These are phyloP conservation scores for Thielaviopsis populi DNA, from an alignment of 2,329 filamentous ascomycete species.

Conservation along the genomic window DNA sequence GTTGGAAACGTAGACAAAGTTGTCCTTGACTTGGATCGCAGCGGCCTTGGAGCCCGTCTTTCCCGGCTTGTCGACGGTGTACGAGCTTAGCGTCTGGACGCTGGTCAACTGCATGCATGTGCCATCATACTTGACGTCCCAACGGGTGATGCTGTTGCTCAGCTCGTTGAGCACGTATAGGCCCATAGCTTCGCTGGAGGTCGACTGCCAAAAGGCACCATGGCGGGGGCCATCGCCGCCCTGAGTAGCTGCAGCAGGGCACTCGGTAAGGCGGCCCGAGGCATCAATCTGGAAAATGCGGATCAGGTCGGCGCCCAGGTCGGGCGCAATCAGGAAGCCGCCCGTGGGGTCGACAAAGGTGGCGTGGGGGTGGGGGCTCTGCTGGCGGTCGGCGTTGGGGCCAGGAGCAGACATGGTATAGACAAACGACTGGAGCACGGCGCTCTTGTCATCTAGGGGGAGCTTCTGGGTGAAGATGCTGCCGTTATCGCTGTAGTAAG, in stretches of 20 bases:
- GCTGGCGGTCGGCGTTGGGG: conserved; percentile 34
- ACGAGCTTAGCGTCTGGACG: conserved; percentile 33
- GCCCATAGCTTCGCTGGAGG: background rate
- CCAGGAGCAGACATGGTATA: conserved; percentile 31
- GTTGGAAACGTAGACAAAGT: conserved; percentile 47
- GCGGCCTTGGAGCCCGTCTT: conserved; percentile 36
- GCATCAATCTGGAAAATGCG: conserved; percentile 38
- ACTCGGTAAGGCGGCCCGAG: conserved; percentile 32
- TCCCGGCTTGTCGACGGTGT: conserved; percentile 28
- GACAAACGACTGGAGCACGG: conserved; percentile 25
- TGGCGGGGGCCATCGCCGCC: conserved; percentile 39
- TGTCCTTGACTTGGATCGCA: conserved; percentile 38
- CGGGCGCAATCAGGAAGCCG: conserved; percentile 34
- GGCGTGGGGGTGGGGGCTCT: conserved; percentile 40
- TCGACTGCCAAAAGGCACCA: conserved; percentile 31
- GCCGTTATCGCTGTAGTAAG: conserved; percentile 25
- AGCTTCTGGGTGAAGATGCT: conserved; percentile 31
- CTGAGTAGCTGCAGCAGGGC: conserved; percentile 28
- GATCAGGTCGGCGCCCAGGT: conserved; percentile 40
- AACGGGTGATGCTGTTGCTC: conserved; percentile 35
- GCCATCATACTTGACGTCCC: conserved; percentile 32
- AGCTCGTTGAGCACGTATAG: conserved; percentile 35
- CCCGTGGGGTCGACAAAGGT: conserved; percentile 35
- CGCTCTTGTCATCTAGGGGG: conserved; percentile 23
- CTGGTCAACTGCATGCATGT: conserved; percentile 33